phyloP scores from a whole-genome alignment of 1,284 basidiomycete species.

The Sutorius eximius region DNA sequence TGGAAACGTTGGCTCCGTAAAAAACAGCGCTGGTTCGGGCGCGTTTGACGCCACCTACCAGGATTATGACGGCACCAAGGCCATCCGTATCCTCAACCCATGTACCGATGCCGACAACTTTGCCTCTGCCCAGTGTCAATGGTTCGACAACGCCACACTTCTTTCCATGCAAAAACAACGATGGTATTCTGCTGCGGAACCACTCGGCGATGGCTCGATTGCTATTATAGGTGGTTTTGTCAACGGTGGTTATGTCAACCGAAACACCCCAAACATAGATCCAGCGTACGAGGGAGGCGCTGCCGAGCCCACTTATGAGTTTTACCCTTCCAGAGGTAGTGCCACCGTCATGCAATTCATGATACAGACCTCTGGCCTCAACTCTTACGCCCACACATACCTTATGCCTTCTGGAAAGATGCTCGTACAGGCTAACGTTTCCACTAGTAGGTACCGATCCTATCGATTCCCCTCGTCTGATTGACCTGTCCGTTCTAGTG shows the following conservation, averaged over 20 bases:
- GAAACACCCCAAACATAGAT: slow-evolving; percentile 71
- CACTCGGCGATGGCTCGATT: slow-evolving; percentile 65
- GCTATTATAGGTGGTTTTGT: slow-evolving; percentile 80
- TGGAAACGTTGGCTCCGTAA: slow-evolving; percentile 58
- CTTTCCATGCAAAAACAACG: slow-evolving; percentile 76
- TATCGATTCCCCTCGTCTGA: not conserved
- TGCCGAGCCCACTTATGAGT: slow-evolving; percentile 74
- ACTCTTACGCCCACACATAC: slow-evolving; percentile 86
- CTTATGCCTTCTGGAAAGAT: slow-evolving; percentile 83
- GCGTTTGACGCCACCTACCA: slow-evolving; percentile 60
- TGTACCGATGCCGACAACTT: slow-evolving; percentile 60
- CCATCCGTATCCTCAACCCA: slow-evolving; percentile 76
- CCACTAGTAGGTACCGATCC: slow-evolving; percentile 54
- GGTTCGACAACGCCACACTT: slow-evolving; percentile 71
- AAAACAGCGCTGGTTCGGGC: slow-evolving; percentile 45
- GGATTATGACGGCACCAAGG: slow-evolving; percentile 64
- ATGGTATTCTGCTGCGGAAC: slow-evolving; percentile 88
- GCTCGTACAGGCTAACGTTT: slow-evolving; percentile 84
- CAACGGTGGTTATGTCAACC: slow-evolving; percentile 87
- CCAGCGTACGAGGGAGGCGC: slow-evolving; percentile 63
- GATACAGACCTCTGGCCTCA: slow-evolving; percentile 81
- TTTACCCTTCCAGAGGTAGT: slow-evolving; percentile 70
- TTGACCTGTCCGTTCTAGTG: slow-evolving; percentile 39
- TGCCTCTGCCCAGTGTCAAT: slow-evolving; percentile 59
- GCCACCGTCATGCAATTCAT: slow-evolving; percentile 76